Percentiles rank a stretch among this genome's conserved stretches.
Evolutionary conservation across 2,329 filamentous ascomycete species (phyloP).

Genomic region (Colletotrichum tropicicola): DNA sequence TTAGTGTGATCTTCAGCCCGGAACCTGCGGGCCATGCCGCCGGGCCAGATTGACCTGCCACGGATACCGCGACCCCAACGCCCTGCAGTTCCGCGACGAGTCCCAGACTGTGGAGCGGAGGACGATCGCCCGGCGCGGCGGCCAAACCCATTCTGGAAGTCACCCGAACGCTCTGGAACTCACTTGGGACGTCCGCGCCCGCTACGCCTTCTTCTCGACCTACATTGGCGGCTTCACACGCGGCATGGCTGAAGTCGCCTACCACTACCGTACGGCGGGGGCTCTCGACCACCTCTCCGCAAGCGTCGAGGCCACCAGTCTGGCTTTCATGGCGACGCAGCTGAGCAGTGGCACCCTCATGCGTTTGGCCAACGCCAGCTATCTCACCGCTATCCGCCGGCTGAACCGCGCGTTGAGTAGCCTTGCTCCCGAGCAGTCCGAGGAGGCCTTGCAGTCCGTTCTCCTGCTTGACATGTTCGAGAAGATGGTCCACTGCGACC

Average conservation of each 20-base stretch:
- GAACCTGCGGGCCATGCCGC: conserved; percentile 36
- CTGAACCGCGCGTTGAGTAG: neutral
- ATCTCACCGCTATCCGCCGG: conserved; percentile 2
- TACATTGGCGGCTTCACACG: conserved; percentile 34
- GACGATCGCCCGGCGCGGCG: neutral
- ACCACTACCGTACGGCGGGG: conserved; percentile 25
- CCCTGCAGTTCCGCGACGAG: conserved; percentile 36
- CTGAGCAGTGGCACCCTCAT: neutral
- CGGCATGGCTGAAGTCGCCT: conserved; percentile 32
- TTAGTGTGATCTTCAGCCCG: conserved; percentile 34
- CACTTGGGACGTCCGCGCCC: conserved; percentile 32
- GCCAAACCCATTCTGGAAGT: neutral
- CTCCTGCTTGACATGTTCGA: conserved; percentile 39
- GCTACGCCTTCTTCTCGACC: conserved; percentile 34
- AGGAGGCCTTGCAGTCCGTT: conserved; percentile 34
- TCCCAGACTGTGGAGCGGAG: conserved; percentile 31
- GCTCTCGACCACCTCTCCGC: conserved; percentile 29
- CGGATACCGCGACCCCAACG: conserved; percentile 35
- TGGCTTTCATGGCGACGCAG: conserved; percentile 34
- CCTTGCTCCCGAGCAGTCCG: conserved; percentile 8
- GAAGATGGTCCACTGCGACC: conserved; percentile 34
- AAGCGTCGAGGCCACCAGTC: conserved; percentile 36
- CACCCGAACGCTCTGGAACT: conserved; percentile 3
- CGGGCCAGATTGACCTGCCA: conserved; percentile 35
- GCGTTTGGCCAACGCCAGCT: conserved; percentile 13